phyloP scores from a whole-genome alignment of 306 rosid species.

The Castanopsis chinensis region DNA sequence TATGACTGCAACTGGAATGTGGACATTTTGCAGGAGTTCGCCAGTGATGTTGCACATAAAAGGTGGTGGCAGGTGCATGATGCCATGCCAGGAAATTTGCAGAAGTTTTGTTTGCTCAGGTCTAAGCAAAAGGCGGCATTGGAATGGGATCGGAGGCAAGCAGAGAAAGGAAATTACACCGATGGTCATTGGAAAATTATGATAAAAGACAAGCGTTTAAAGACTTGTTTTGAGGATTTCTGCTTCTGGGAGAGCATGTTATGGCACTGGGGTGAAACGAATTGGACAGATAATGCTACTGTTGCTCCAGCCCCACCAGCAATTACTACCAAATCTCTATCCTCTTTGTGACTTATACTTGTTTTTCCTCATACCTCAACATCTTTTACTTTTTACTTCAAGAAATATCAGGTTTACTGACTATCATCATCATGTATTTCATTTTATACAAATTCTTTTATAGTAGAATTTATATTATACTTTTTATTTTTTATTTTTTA shows the following conservation, averaged over 20 bases:
- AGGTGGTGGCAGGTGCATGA: constrained; percentile 90
- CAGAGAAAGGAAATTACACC: constrained; percentile 66
- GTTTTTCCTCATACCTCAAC: not conserved
- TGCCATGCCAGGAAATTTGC: constrained; percentile 72
- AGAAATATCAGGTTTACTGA: too few relatives aligned
- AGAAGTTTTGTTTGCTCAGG: constrained; percentile 68
- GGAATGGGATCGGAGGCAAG: constrained; percentile 90
- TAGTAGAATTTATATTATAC: too few relatives aligned
- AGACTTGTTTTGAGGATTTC: constrained; percentile 64
- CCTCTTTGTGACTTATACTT: constrained; percentile 27
- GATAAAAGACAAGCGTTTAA: constrained; percentile 61
- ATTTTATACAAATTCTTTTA: not conserved
- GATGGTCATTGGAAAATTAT: constrained; percentile 84
- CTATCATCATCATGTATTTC: not conserved
- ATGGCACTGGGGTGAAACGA: constrained; percentile 83
- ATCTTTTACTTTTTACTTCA: too few relatives aligned
- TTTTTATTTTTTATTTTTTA: too few relatives aligned
- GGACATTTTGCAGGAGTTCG: constrained; percentile 67
- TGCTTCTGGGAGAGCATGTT: constrained; percentile 90
- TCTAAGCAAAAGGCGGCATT: constrained; percentile 79
- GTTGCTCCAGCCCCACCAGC: constrained; percentile 32
- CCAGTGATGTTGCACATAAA: constrained; percentile 75
- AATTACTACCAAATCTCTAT: constrained; percentile 31
- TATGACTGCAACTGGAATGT: constrained; percentile 93
- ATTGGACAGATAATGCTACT: constrained; percentile 70